Conservation (phyloP, 169 alveolate species). For the Condylostoma magnum region DNA sequence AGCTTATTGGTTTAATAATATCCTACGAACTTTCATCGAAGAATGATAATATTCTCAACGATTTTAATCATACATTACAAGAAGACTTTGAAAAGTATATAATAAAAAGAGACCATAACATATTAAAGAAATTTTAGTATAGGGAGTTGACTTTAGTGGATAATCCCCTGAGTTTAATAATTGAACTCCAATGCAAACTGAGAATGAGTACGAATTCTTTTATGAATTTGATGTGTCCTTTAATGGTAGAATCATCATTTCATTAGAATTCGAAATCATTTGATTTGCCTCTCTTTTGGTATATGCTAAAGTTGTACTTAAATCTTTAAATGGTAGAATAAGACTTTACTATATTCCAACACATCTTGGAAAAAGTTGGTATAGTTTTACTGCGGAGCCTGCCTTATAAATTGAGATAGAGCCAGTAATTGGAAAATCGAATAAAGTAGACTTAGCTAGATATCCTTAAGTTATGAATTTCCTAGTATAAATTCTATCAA, state of each 20-base stretch:
- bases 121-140: conserved; percentile 15
- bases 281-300: conserved; percentile 12
- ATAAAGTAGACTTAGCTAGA: conserved; percentile 14
- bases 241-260: conserved; percentile 4
- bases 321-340: conserved; percentile 9
- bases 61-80: conserved; percentile 1
- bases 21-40: background rate
- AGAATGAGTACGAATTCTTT: conserved; percentile 5
- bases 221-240: conserved; percentile 29
- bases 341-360: background rate
- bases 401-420: conserved; percentile 18
- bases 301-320: conserved; percentile 11
- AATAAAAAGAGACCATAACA: conserved; percentile 3
- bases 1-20: conserved; percentile 23
- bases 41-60: conserved; percentile 21
- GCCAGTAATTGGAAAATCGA: conserved; percentile 28
- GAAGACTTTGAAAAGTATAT: background rate
- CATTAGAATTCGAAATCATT: conserved; percentile 6
- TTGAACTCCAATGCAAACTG: background rate
- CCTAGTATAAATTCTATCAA: conserved; percentile 3
- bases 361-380: conserved; percentile 15
- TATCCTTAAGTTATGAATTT: conserved; percentile 7
- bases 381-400: conserved; percentile 20
- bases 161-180: conserved; percentile 21
- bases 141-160: background rate